phyloP scores from a whole-genome alignment of 208 protist species.

The Leishmania mexicana region DNA sequence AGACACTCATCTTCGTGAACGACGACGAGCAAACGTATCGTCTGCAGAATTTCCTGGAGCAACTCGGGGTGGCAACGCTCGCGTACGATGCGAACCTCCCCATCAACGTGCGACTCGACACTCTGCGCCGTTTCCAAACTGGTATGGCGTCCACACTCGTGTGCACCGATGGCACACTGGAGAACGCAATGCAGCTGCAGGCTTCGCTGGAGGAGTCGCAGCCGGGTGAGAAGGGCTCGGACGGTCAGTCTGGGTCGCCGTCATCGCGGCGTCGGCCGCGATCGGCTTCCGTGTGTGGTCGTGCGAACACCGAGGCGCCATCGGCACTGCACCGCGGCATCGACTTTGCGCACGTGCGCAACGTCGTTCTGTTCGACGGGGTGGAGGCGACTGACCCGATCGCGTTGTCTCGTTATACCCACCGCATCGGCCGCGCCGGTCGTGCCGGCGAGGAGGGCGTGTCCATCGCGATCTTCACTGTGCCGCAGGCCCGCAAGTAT shows the following conservation, averaged over 20 bases:
- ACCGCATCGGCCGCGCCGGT: conserved; percentile 95
- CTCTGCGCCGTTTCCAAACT: conserved; percentile 95
- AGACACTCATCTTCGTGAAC: conserved; percentile 97
- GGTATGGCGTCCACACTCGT: conserved; percentile 96
- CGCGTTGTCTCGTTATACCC: conserved; percentile 93
- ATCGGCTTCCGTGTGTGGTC: neutral
- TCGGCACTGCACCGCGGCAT: conserved; percentile 94
- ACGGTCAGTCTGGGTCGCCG: conserved; percentile 3
- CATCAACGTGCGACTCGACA: conserved; percentile 95
- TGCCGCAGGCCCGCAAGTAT: conserved; percentile 70
- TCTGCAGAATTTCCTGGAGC: conserved; percentile 96
- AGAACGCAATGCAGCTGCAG: conserved; percentile 74
- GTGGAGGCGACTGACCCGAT: conserved; percentile 78
- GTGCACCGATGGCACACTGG: conserved; percentile 94
- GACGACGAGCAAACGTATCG: conserved; percentile 93
- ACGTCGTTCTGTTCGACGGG: conserved; percentile 98
- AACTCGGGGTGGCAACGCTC: conserved; percentile 92
- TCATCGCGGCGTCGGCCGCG: conserved; percentile 16
- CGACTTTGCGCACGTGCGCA: conserved; percentile 96
- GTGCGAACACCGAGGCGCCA: conserved; percentile 27
- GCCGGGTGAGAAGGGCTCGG: conserved; percentile 3
- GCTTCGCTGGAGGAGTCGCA: conserved; percentile 33
- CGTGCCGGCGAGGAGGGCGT: conserved; percentile 88
- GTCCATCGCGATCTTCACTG: conserved; percentile 88
- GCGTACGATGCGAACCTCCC: conserved; percentile 96